These are phyloP conservation scores for Juglanconis juglandina DNA, from an alignment of 2,329 filamentous ascomycete genomes.

Conservation along the genomic window DNA sequence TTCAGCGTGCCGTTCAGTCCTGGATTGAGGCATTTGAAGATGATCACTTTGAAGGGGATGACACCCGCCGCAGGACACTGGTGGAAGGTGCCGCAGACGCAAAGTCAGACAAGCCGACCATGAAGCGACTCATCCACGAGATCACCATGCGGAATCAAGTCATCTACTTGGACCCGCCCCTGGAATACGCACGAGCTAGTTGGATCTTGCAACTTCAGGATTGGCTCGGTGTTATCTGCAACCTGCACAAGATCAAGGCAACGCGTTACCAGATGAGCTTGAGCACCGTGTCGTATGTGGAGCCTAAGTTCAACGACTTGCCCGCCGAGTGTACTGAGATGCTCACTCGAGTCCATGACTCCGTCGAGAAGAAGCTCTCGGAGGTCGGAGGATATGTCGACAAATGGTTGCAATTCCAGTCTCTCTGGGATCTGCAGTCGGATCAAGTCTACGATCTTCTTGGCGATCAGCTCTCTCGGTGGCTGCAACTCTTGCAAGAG, in stretches of 20 bases:
- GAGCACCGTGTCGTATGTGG: slow-evolving; percentile 61
- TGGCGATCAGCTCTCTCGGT: slow-evolving; percentile 85
- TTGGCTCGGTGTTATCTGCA: slow-evolving; percentile 91
- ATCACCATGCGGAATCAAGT: slow-evolving; percentile 98
- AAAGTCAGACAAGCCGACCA: slow-evolving; percentile 56
- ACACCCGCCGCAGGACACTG: slow-evolving; percentile 45
- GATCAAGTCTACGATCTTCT: slow-evolving; percentile 92
- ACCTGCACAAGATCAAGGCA: slow-evolving; percentile 89
- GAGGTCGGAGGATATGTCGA: slow-evolving; percentile 85
- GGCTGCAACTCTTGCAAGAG: slow-evolving; percentile 94
- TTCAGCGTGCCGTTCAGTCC: slow-evolving; percentile 77
- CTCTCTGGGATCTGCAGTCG: slow-evolving; percentile 93
- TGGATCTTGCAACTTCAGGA: slow-evolving; percentile 92
- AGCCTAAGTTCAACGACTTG: slow-evolving; percentile 77
- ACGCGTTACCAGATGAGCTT: slow-evolving; percentile 90
- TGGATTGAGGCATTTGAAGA: slow-evolving; percentile 87
- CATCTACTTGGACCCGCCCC: slow-evolving; percentile 90
- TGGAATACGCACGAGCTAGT: slow-evolving; percentile 85
- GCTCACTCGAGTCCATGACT: slow-evolving; percentile 74
- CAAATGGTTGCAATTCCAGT: slow-evolving; percentile 98
- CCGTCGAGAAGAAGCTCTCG: slow-evolving; percentile 77
- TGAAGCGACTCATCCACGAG: slow-evolving; percentile 78
- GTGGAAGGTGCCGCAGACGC: slow-evolving; percentile 35
- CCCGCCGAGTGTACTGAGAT: slow-evolving; percentile 78
- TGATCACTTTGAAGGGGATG: slow-evolving; percentile 47